Base-by-base conservation (phyloP, 495 filamentous ascomycete genomes). In the Xylaria scruposa region DNA sequence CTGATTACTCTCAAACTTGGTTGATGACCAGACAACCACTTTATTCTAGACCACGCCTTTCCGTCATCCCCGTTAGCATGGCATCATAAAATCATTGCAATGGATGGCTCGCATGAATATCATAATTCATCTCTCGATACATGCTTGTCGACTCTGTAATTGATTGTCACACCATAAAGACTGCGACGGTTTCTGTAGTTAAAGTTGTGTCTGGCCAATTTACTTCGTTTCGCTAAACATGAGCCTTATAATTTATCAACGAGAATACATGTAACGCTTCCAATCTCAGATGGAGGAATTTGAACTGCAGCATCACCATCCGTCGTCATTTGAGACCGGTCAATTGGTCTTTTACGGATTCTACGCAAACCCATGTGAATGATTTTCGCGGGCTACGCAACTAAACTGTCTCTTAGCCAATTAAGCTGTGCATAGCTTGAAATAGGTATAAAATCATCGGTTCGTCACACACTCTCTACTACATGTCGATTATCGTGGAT, bases 21-120 rank as follows among this genome's bases (percentile, higher is more conserved):
- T 21, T 36, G 53, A 60, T 60, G 53, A 24, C 51, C 53, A 47
- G 53, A 24, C 26, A 60, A 68, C 24, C 53, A 47, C 56, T 67
- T 47, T 60, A 68, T 60, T 24, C 40, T 46, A 38, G 5, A 33
- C 40, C 13, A 68, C 24, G 21, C 49, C 64, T 38, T 31, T 58
- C 42, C 33, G 33, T 47, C 67, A 68, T 68, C 36, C 24, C 24
- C 24, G 29, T 19, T 38, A 17, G 17, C 10, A 59, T 33, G 7
- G 1, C 15, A 33, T 24, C 17, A 68, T 47, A 0, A 46, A 36
- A 31, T 24, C 26, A 56, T 29, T 42, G 29, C 10, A 56, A 31
- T 56, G 3, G 15, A 19, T 10, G 65, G 4, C n/a, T 66, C 36
- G 4, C 12, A 24, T 29, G 38, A 44, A 33, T 2, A 63, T 29